Evolutionary conservation across 179 eudicot species (phyloP), one percentile per base, ranked within the genome.

Genomic region (Sideroxylon spinosum): DNA sequence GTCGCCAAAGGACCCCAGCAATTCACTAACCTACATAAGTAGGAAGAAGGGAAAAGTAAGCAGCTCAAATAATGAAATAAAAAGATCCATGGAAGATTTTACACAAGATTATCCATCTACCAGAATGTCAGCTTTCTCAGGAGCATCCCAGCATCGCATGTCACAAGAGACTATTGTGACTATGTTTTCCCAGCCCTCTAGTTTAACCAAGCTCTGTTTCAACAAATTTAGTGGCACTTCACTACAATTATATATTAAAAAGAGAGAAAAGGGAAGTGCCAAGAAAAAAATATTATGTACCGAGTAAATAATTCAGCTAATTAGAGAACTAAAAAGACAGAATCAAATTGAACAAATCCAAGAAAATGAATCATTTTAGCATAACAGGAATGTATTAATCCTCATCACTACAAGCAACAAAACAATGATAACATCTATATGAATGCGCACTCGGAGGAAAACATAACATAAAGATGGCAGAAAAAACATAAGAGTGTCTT

Each of bases 71-170:
- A 19, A 10, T 16, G 26, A 56, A 74, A 28, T 26, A 0, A 65
- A 8, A 75, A 59, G 11, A 60, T 69, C 44, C 44, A 74, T 12
- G 56, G 32, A 0, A 78, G 70, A 8, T 28, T 46, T 62, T 59
- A 55, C 19, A 17, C 32, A 66, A 23, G 66, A 49, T 26, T 16
- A 32, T 50, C 10, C 28, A 72, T 46, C 61, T 88, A 95, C 98
- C 94, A 95, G 87, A 81, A 95, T 93, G 85, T 95, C 99, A 52
- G 99, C 98, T 86, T 93, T 89, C 89, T 93, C 98, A 62, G 99
- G 98, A 75, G 99, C 97, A 87, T 89, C 89, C 99, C 99, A 95
- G 77, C 85, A 81, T 57, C 99, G 99, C 99, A 95, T 95, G 85
- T 95, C 99, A 76, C 94, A 79, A 56, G 98, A 91, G 70, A 95